Percentiles rank a stretch among this genome's conserved stretches.
phyloP scores from a whole-genome alignment of 768 basidiomycete species.

The Phanerochaete carnosa region DNA sequence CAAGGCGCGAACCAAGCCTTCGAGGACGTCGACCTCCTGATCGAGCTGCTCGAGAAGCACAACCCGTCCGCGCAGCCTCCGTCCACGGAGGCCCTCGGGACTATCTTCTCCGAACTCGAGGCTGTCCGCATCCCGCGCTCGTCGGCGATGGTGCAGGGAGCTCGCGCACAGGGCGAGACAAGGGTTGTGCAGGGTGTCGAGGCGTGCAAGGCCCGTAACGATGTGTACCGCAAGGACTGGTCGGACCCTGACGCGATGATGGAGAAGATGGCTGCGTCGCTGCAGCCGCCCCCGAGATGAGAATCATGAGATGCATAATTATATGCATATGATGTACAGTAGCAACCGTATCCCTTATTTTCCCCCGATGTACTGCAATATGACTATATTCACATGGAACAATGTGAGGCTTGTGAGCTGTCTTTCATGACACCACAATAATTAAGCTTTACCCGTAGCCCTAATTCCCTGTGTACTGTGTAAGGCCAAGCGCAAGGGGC shows the following conservation, averaged over 20 bases:
- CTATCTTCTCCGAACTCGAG: constrained; percentile 34
- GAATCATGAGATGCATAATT: too few species aligned
- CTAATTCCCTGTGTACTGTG: too few species aligned
- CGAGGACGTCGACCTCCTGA: constrained; percentile 37
- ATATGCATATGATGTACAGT: too few species aligned
- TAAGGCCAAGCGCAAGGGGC: too few species aligned
- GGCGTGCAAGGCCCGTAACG: constrained; percentile 29
- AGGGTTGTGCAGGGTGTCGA: constrained; percentile 33
- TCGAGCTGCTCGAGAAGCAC: constrained; percentile 30
- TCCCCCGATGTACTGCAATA: neutral
- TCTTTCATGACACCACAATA: too few species aligned
- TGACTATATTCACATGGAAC: neutral
- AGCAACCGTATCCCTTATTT: too few species aligned
- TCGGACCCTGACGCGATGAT: constrained; percentile 5
- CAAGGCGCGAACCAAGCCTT: constrained; percentile 46
- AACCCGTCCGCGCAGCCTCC: constrained; percentile 25
- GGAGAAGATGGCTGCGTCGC: neutral
- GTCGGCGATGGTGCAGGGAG: constrained; percentile 31
- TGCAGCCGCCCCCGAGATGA: neutral
- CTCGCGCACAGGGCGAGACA: constrained; percentile 32
- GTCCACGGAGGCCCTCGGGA: constrained; percentile 24
- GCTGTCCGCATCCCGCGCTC: constrained; percentile 33
- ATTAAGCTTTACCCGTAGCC: too few species aligned
- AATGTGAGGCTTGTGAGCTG: too few species aligned
- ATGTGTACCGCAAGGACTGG: constrained; percentile 17